These are phyloP conservation scores for Cyclostephanos invisitatus DNA, from an alignment of 108 stramenopile genomes.

Conservation along the genomic window DNA sequence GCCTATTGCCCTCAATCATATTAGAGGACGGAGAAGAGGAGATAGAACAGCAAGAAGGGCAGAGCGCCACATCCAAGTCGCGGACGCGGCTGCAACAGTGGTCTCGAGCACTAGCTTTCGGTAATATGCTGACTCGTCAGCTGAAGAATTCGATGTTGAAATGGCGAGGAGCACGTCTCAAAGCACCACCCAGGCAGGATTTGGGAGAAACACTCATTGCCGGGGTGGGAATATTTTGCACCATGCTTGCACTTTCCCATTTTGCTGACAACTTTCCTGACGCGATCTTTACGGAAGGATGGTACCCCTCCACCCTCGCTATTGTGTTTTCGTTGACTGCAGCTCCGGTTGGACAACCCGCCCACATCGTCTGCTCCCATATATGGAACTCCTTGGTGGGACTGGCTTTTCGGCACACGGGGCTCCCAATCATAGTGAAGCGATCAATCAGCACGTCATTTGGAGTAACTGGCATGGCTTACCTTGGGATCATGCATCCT, in stretches of 20 bases:
- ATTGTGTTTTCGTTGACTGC: slow-evolving; percentile 41
- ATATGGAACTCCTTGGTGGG: slow-evolving; percentile 11
- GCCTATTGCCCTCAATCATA: too few relatives aligned
- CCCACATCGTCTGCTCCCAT: slow-evolving; percentile 26
- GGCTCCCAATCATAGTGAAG: slow-evolving; percentile 14
- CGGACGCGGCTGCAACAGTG: background rate
- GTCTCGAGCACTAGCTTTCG: background rate
- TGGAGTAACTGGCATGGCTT: slow-evolving; percentile 14
- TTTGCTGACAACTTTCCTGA: background rate
- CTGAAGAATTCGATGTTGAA: slow-evolving; percentile 23
- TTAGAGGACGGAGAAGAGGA: too few relatives aligned
- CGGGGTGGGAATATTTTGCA: slow-evolving; percentile 15
- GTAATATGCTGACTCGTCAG: background rate
- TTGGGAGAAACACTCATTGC: slow-evolving; percentile 2
- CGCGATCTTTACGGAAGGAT: background rate
- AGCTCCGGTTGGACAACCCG: slow-evolving; percentile 41
- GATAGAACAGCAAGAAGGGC: background rate
- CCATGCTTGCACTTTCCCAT: slow-evolving; percentile 22
- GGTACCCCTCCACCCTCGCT: slow-evolving; percentile 25
- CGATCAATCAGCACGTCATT: slow-evolving; percentile 12
- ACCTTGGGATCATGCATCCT: slow-evolving; percentile 28
- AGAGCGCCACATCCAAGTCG: background rate
- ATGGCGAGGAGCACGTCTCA: slow-evolving; percentile 19
- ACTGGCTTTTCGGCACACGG: slow-evolving; percentile 13
- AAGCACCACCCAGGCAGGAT: slow-evolving; percentile 25